Percentiles rank a stretch among this genome's conserved stretches.
phyloP scores from a whole-genome alignment of 176 grass and related monocot genomes.

The Eleusine indica region DNA sequence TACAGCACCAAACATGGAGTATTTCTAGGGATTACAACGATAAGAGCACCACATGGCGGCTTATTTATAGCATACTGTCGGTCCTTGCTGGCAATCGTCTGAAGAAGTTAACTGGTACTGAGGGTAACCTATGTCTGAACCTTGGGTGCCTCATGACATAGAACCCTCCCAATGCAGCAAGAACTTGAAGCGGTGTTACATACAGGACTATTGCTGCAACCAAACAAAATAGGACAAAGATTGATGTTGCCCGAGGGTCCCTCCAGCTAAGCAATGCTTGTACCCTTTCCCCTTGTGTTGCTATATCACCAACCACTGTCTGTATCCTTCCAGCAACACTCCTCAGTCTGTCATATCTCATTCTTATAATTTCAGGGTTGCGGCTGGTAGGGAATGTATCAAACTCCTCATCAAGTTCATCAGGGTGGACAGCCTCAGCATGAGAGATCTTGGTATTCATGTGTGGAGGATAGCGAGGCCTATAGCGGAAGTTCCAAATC shows the following conservation, averaged over 20 bases:
- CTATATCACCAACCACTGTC: constrained; percentile 86
- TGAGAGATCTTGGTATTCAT: constrained; percentile 99
- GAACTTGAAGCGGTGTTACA: constrained; percentile 82
- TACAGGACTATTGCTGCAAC: constrained; percentile 77
- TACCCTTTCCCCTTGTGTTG: constrained; percentile 92
- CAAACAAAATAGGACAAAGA: constrained; percentile 90
- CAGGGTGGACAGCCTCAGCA: constrained; percentile 78
- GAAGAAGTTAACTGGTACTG: constrained; percentile 83
- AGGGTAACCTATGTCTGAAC: constrained; percentile 86
- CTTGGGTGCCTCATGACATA: constrained; percentile 91
- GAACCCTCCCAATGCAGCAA: constrained; percentile 76
- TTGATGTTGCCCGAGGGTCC: constrained; percentile 81
- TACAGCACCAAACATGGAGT: constrained; percentile 20
- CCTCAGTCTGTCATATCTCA: constrained; percentile 93
- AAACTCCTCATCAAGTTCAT: constrained; percentile 95
- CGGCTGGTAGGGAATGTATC: constrained; percentile 80
- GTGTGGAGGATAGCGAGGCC: constrained; percentile 88
- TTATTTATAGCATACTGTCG: constrained; percentile 82
- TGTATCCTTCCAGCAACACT: constrained; percentile 92
- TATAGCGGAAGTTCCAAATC: constrained; percentile 92
- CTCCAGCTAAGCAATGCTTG: constrained; percentile 96
- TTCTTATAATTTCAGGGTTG: constrained; percentile 59
- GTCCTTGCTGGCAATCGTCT: constrained; percentile 76
- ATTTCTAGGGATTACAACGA: constrained; percentile 34
- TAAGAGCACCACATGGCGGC: not conserved